Percentiles rank a stretch among this genome's conserved stretches.
Conservation (phyloP, 352 stramenopile species). For the Globisporangium nodosum region DNA sequence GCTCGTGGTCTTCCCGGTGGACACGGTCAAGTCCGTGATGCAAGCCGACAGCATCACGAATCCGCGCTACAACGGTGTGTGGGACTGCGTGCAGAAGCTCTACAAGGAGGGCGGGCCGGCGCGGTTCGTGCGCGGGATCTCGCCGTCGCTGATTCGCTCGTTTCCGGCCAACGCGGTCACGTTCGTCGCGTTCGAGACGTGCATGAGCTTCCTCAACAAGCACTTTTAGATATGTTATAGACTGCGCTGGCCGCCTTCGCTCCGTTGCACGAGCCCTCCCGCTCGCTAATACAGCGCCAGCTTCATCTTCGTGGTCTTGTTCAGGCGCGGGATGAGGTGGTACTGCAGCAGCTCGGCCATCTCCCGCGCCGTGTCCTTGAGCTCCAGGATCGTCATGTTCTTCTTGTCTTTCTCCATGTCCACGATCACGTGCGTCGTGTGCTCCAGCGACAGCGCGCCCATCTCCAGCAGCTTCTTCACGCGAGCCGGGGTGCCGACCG, state of each 20-base stretch:
- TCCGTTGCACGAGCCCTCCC: neutral
- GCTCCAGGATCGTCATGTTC: constrained; percentile 69
- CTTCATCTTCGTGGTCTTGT: constrained; percentile 58
- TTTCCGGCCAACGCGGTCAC: constrained; percentile 84
- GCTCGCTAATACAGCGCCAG: constrained; percentile 62
- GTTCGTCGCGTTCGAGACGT: constrained; percentile 82
- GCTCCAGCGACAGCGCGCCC: constrained; percentile 62
- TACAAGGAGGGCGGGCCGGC: constrained; percentile 55
- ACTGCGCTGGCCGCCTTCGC: neutral
- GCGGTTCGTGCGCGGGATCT: constrained; percentile 81
- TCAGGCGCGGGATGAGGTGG: constrained; percentile 61
- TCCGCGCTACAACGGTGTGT: constrained; percentile 59
- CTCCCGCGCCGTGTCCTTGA: constrained; percentile 82
- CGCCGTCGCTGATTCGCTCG: constrained; percentile 62
- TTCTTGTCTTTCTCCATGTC: constrained; percentile 90
- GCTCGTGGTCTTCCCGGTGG: constrained; percentile 72
- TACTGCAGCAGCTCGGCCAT: constrained; percentile 77
- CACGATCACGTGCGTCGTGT: constrained; percentile 75
- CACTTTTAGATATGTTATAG: constrained; percentile 46
- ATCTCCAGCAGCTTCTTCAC: constrained; percentile 80
- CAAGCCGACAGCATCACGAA: constrained; percentile 71
- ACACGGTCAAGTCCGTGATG: constrained; percentile 83
- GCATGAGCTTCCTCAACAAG: constrained; percentile 67
- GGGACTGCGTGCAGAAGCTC: constrained; percentile 60
- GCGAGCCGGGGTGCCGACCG: constrained; percentile 70